phyloP scores from a whole-genome alignment of 2,329 filamentous ascomycete species.

The Botryotinia globosa region DNA sequence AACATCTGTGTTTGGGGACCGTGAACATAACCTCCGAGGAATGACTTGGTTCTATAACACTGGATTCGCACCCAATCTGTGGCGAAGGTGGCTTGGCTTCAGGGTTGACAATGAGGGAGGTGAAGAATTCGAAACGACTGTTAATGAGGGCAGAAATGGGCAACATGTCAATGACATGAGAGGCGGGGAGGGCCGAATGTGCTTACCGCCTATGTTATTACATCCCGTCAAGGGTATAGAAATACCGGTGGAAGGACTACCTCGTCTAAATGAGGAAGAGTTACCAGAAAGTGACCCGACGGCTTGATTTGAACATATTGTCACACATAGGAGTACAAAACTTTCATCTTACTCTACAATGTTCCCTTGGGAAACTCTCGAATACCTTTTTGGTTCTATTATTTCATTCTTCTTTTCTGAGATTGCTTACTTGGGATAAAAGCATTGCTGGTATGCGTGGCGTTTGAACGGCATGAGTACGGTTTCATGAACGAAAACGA shows the following conservation, averaged over 20 bases:
- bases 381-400: neutral
- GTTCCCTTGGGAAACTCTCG: neutral
- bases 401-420: neutral
- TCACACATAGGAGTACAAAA: neutral
- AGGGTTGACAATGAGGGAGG: constrained; percentile 76
- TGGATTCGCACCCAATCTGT: constrained; percentile 76
- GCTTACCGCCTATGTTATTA: constrained; percentile 81
- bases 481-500: neutral
- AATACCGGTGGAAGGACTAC: constrained; percentile 40
- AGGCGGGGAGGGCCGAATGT: constrained; percentile 81
- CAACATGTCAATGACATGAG: constrained; percentile 48
- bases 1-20: constrained; percentile 73
- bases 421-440: constrained; percentile 1
- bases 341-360: neutral
- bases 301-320: constrained; percentile 31
- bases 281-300: constrained; percentile 37
- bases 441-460: constrained; percentile 6
- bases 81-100: constrained; percentile 81
- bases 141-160: constrained; percentile 44
- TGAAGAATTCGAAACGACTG: constrained; percentile 67
- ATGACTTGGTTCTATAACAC: constrained; percentile 92
- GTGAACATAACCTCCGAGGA: constrained; percentile 85
- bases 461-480: constrained; percentile 4
- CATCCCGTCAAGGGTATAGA: constrained; percentile 83
- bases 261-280: constrained; percentile 24